These are phyloP conservation scores for Lophiotrema nucula DNA, from an alignment of 495 filamentous ascomycete species.

Conservation along the genomic window DNA sequence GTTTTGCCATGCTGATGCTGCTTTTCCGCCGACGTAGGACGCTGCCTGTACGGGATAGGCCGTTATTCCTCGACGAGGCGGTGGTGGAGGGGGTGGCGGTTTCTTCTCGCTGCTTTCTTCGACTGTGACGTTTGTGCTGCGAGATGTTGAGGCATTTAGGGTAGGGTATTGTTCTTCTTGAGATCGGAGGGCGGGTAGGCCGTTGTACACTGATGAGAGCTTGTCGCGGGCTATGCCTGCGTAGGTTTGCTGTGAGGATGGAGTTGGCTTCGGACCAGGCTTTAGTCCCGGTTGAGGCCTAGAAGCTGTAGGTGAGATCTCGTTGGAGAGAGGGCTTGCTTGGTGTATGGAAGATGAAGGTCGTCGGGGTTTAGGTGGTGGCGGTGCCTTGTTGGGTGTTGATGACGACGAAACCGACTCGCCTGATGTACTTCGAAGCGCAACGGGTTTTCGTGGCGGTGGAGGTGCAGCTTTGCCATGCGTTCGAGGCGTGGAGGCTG, in stretches of 20 bases:
- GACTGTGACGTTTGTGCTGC: not conserved
- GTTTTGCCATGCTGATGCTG: constrained; percentile 24
- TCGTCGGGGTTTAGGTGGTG: constrained; percentile 39
- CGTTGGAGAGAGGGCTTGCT: constrained; percentile 12
- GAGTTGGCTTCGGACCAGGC: not conserved
- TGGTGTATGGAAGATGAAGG: constrained; percentile 20
- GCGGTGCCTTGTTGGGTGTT: constrained; percentile 26
- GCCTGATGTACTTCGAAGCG: constrained; percentile 38
- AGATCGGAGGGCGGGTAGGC: constrained; percentile 44
- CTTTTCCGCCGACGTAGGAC: constrained; percentile 43
- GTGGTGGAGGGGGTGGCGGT: constrained; percentile 42
- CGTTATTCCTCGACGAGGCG: constrained; percentile 37
- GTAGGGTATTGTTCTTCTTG: constrained; percentile 23
- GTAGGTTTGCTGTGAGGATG: constrained; percentile 18
- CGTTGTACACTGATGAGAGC: constrained; percentile 50
- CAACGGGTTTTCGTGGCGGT: constrained; percentile 39
- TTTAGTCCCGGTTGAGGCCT: not conserved
- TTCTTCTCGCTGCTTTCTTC: constrained; percentile 2
- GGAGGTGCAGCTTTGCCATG: constrained; percentile 32
- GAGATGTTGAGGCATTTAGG: constrained; percentile 4
- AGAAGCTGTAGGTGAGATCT: constrained; percentile 7
- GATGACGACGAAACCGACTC: constrained; percentile 3
- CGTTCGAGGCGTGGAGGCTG: constrained; percentile 7
- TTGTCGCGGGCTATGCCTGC: constrained; percentile 40
- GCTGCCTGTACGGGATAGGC: constrained; percentile 48